Evolutionary conservation across 768 basidiomycete genomes (phyloP), one percentile per base, ranked within the genome.

Genomic region (Phlegmacium glaucopus): DNA sequence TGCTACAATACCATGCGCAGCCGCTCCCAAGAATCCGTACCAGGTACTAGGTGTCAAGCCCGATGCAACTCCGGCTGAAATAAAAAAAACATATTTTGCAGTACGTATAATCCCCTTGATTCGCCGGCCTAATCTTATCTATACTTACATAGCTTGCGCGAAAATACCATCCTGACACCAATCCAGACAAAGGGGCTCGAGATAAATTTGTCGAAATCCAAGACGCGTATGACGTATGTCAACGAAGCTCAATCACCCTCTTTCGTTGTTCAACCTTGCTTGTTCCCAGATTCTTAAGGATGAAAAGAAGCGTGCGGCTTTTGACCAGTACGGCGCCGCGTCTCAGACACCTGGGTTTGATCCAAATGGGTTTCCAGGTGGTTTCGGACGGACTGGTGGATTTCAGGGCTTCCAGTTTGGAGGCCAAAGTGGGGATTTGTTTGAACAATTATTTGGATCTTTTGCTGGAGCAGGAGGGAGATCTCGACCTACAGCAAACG

Each of bases 151-250:
- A 96, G 95, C 86, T 99, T 54, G 96, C 96, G 13, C 89, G 95
- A 51, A 95, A 98, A 74, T 96, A 88, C 61, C 96, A 99, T 66
- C 96, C 96, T 0, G 96, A 99, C 61, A 94, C 94, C 10, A 98
- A 94, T 68, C 88, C 92, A 35, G 91, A 95, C 69, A 88, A 91
- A 59, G 77, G 75, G 39, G 91, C 95, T 0, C 85, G 91, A 57
- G 90, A 89, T 52, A 91, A 90, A 64, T 99, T 99, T 65, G 77
- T 94, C 13, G 95, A 99, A 66, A 97, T 98, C 48, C 96, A 98
- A 64, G 80, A 84, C 58, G 96, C 96, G 9, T 99, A 98, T 71
- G 96, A 98, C 67, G 95, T 97, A 53, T 38, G 57, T 55, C 25
- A 26, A 36, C n/a, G 15, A 39, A 30, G 13, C 46, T 47, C 40